These are phyloP conservation scores for Apiospora phragmitis DNA, from an alignment of 2,329 filamentous ascomycete species.

Conservation along the genomic window DNA sequence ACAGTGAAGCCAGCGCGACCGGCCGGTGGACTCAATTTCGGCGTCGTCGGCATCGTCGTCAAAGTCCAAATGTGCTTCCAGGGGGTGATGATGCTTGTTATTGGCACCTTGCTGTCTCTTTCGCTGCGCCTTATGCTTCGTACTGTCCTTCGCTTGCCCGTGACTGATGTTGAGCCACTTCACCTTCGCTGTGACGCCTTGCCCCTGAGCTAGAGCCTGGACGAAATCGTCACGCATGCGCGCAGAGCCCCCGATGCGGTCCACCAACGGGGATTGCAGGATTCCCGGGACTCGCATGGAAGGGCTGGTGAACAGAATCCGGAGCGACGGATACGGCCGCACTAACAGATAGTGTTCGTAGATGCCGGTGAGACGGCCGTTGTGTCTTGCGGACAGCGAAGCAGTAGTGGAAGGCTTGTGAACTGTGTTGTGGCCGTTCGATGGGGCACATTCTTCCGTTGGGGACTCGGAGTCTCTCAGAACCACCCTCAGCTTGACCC, in stretches of 20 bases:
- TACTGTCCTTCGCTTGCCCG: not conserved
- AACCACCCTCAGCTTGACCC: not conserved
- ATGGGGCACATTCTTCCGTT: slow-evolving; percentile 24
- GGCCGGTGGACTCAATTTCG: slow-evolving; percentile 64
- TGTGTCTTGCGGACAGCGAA: slow-evolving; percentile 14
- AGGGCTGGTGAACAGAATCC: slow-evolving; percentile 69
- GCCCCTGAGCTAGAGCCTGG: slow-evolving; percentile 52
- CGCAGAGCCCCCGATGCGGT: slow-evolving; percentile 50
- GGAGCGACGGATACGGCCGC: slow-evolving; percentile 63
- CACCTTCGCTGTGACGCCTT: slow-evolving; percentile 5
- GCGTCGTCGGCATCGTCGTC: slow-evolving; percentile 63
- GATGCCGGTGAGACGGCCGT: slow-evolving; percentile 36
- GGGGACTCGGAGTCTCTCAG: slow-evolving; percentile 1
- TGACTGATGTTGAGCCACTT: slow-evolving; percentile 6
- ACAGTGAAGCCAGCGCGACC: slow-evolving; percentile 74
- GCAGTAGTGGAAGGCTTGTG: not conserved
- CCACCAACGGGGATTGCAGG: slow-evolving; percentile 59
- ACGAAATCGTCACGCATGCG: slow-evolving; percentile 49
- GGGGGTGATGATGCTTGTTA: not conserved
- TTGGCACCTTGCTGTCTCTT: not conserved
- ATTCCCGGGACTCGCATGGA: slow-evolving; percentile 67
- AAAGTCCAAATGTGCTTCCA: not conserved
- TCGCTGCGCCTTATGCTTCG: not conserved
- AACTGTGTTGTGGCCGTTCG: slow-evolving; percentile 26
- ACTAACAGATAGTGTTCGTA: slow-evolving; percentile 63